Evolutionary conservation across 2,329 filamentous ascomycete genomes (phyloP).

Genomic region (Colletotrichum neosansevieriae): DNA sequence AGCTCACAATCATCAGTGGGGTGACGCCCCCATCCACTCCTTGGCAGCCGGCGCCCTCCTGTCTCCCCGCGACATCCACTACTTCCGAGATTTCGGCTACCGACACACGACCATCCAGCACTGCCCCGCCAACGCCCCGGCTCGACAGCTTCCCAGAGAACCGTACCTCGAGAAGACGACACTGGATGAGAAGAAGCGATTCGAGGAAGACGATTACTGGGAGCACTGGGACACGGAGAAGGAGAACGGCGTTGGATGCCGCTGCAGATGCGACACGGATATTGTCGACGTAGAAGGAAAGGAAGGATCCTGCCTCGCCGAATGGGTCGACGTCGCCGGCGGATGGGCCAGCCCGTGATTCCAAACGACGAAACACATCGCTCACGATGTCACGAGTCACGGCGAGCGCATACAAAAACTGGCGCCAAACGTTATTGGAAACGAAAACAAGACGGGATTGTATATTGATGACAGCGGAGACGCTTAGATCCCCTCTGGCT

Average conservation of each 20-base stretch:
- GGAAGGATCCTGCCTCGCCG: slow-evolving; percentile 91
- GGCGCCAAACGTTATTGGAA: slow-evolving; percentile 23
- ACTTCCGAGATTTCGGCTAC: slow-evolving; percentile 99
- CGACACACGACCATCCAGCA: slow-evolving; percentile 99
- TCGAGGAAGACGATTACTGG: slow-evolving; percentile 97
- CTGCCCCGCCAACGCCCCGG: slow-evolving; percentile 94
- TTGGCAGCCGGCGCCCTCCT: slow-evolving; percentile 92
- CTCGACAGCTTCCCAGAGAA: slow-evolving; percentile 82
- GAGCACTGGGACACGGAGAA: slow-evolving; percentile 86
- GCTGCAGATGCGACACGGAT: slow-evolving; percentile 96
- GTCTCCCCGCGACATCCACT: slow-evolving; percentile 87
- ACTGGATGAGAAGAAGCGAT: slow-evolving; percentile 82
- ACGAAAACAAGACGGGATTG: slow-evolving; percentile 31
- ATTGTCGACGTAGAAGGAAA: slow-evolving; percentile 98
- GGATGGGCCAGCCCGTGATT: slow-evolving; percentile 77
- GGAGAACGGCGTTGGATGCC: slow-evolving; percentile 96
- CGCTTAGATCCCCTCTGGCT: slow-evolving; percentile 5
- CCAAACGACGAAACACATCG: slow-evolving; percentile 13
- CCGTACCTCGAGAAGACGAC: slow-evolving; percentile 88
- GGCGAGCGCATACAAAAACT: slow-evolving; percentile 22
- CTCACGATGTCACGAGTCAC: slow-evolving; percentile 36
- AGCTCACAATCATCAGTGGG: slow-evolving; percentile 78
- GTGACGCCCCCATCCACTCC: slow-evolving; percentile 97
- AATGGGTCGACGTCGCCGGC: slow-evolving; percentile 98
- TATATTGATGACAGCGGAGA: slow-evolving; percentile 38